Conservation (phyloP, 2,329 filamentous ascomycete species). For the Aaosphaeria pasadenensis region DNA sequence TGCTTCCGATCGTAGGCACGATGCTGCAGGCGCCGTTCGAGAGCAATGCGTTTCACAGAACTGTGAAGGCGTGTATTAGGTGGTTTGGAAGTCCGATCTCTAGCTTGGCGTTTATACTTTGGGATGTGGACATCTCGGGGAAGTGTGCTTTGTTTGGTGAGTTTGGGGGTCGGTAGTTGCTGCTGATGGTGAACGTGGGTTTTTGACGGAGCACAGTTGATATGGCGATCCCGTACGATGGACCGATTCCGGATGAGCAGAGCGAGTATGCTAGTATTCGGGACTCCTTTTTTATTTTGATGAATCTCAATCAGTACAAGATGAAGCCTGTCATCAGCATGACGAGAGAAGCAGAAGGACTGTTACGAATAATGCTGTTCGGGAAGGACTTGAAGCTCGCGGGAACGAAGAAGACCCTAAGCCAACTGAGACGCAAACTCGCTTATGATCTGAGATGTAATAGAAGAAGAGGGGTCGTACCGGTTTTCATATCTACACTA, state of each 20-base stretch:
- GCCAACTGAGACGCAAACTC: slow-evolving; percentile 31
- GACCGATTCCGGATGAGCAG: slow-evolving; percentile 16
- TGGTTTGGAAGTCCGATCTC: slow-evolving; percentile 40
- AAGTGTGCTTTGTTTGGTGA: slow-evolving; percentile 36
- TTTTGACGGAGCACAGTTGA: slow-evolving; percentile 20
- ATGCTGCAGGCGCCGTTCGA: slow-evolving; percentile 42
- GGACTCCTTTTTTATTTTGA: slow-evolving; percentile 46
- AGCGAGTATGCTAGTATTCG: slow-evolving; percentile 38
- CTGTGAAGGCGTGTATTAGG: slow-evolving; percentile 32
- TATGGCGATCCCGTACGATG: slow-evolving; percentile 33
- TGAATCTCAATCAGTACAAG: slow-evolving; percentile 46
- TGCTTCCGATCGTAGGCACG: slow-evolving; percentile 38
- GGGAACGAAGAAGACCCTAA: slow-evolving; percentile 24
- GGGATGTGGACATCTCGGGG: slow-evolving; percentile 41
- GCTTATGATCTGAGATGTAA: slow-evolving; percentile 41
- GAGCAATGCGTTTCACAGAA: slow-evolving; percentile 37
- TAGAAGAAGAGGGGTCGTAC: slow-evolving; percentile 41
- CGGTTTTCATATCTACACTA: slow-evolving; percentile 41
- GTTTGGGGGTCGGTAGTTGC: background rate
- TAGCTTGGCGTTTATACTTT: slow-evolving; percentile 36
- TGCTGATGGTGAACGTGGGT: too few relatives aligned
- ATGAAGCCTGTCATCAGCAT: slow-evolving; percentile 22
- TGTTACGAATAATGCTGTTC: slow-evolving; percentile 41
- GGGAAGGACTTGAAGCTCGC: slow-evolving; percentile 35
- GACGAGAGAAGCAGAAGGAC: slow-evolving; percentile 36